A percentile compares a stretch with the other conserved stretches of the same genome.
phyloP scores from a whole-genome alignment of 2,329 filamentous ascomycete species.

The Aaosphaeria pasadenensis region DNA sequence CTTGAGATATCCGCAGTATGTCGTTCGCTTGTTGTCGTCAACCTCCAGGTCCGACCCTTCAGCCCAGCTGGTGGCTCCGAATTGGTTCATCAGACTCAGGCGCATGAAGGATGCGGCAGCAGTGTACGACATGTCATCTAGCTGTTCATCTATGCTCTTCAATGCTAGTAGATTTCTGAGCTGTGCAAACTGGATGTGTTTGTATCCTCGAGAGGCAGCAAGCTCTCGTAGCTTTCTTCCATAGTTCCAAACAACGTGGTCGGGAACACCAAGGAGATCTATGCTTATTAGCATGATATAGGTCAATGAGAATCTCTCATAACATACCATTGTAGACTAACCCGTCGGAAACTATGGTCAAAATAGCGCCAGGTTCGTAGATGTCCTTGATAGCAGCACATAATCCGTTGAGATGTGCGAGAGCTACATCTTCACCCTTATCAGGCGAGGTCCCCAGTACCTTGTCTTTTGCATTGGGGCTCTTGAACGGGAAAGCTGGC shows the following conservation, averaged over 20 bases:
- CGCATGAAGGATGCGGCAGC: slow-evolving; percentile 19
- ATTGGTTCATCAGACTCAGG: slow-evolving; percentile 17
- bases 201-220: not conserved
- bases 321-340: slow-evolving; percentile 39
- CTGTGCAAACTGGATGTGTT: slow-evolving; percentile 15
- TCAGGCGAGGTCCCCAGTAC: slow-evolving; percentile 50
- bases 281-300: not conserved
- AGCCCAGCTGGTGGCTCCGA: slow-evolving; percentile 23
- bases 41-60: slow-evolving; percentile 13
- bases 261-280: slow-evolving; percentile 42
- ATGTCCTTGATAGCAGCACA: slow-evolving; percentile 39
- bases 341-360: slow-evolving; percentile 45
- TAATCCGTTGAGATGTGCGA: slow-evolving; percentile 39
- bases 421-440: slow-evolving; percentile 42
- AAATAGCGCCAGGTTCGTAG: slow-evolving; percentile 40
- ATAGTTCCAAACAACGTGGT: slow-evolving; percentile 38
- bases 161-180: slow-evolving; percentile 33
- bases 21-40: slow-evolving; percentile 5
- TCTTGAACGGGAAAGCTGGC: slow-evolving; percentile 62
- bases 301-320: not conserved
- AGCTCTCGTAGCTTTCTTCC: not conserved
- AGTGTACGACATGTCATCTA: slow-evolving; percentile 10
- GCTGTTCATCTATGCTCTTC: slow-evolving; percentile 2
- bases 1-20: slow-evolving; percentile 9
- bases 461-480: slow-evolving; percentile 54